Conservation (phyloP, 2,329 filamentous ascomycete species). For the Thielaviopsis cerberus region DNA sequence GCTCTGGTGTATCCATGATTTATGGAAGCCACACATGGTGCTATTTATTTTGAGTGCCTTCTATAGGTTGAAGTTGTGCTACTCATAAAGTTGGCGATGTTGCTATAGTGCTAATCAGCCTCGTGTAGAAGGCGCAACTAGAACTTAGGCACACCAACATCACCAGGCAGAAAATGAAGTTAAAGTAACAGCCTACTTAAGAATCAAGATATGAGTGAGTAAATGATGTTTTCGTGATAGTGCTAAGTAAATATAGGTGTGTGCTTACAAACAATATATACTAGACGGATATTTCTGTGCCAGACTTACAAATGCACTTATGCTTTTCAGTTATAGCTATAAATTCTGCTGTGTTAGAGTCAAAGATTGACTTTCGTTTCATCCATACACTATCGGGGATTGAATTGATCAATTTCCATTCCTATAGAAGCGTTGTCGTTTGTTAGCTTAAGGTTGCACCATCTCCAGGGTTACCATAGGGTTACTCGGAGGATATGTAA, state of each 20-base stretch:
- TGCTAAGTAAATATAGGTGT: neutral
- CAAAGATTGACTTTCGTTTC: neutral
- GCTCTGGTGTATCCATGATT: too few relatives aligned
- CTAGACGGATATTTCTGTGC: neutral
- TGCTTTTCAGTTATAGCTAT: neutral
- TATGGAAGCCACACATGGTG: too few relatives aligned
- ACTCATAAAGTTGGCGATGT: neutral
- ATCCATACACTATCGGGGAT: neutral
- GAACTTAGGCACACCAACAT: neutral
- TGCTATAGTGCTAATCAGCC: neutral
- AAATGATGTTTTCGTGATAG: neutral
- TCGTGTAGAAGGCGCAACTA: neutral
- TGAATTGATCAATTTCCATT: neutral
- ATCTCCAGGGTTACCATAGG: neutral
- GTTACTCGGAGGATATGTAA: too few relatives aligned
- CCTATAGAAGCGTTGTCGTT: neutral
- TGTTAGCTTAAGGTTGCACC: neutral
- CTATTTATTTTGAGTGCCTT: neutral
- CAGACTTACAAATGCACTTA: neutral
- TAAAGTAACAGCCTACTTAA: neutral
- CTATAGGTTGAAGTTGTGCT: neutral
- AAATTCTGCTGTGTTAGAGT: neutral
- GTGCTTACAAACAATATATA: neutral
- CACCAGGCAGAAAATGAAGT: neutral
- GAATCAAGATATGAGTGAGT: neutral